Percentiles rank a stretch among this genome's conserved stretches.
These are phyloP conservation scores for Thermothelomyces thermophilus DNA, from an alignment of 2,329 filamentous ascomycete species.

Conservation along the genomic window DNA sequence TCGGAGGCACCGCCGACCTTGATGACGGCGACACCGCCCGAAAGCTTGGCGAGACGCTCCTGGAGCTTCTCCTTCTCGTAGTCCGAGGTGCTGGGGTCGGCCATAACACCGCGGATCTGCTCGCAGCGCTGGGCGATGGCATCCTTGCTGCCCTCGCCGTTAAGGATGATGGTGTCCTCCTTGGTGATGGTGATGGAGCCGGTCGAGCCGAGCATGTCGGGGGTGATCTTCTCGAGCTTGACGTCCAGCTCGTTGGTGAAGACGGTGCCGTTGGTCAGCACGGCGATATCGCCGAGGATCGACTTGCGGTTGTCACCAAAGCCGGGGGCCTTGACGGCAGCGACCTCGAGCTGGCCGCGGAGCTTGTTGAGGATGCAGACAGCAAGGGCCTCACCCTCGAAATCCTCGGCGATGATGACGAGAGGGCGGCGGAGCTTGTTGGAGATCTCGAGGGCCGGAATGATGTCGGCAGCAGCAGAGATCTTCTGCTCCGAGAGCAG, in stretches of 20 bases:
- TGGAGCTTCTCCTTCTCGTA: constrained; percentile 99
- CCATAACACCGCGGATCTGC: constrained; percentile 97
- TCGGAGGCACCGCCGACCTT: constrained; percentile 97
- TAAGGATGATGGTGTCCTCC: constrained; percentile 98
- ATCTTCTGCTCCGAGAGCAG: constrained; percentile 99
- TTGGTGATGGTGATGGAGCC: constrained; percentile 99
- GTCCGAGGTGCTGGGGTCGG: constrained; percentile 87
- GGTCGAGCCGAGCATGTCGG: constrained; percentile 93
- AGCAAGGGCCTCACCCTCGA: constrained; percentile 95
- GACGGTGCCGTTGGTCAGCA: constrained; percentile 94
- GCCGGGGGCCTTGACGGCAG: constrained; percentile 95
- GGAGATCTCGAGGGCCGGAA: constrained; percentile 93
- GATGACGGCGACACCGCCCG: constrained; percentile 97
- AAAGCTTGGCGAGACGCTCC: constrained; percentile 98
- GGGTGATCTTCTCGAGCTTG: constrained; percentile 97
- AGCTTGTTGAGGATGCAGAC: constrained; percentile 99
- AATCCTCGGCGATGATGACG: constrained; percentile 98
- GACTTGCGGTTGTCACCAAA: constrained; percentile 99
- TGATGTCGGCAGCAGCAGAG: constrained; percentile 97
- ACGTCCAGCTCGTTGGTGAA: constrained; percentile 98
- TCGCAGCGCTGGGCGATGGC: constrained; percentile 90
- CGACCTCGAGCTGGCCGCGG: constrained; percentile 96
- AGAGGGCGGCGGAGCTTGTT: constrained; percentile 92
- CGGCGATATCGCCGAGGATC: constrained; percentile 91
- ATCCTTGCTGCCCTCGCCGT: constrained; percentile 95